A percentile compares a stretch with the other conserved stretches of the same genome.
Conservation (phyloP, 176 grass and related monocot species). For the Elymus sibiricus region DNA sequence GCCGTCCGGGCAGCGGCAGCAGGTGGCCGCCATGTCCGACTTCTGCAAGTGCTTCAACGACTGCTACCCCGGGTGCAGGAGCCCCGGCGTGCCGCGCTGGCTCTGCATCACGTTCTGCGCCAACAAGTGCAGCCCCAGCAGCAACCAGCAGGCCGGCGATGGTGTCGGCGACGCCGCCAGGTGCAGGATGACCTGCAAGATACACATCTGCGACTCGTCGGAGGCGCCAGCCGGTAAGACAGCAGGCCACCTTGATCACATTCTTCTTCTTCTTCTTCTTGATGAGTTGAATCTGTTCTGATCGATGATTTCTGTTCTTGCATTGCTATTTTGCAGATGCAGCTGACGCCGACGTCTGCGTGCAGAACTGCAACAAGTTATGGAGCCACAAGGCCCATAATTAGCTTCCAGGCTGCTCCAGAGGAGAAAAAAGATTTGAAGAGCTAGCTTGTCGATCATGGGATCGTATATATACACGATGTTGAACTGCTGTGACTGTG, state of each 20-base stretch:
- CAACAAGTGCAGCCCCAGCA: neutral
- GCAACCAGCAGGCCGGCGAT: neutral
- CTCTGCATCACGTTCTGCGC: neutral
- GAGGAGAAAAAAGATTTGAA: too few relatives aligned
- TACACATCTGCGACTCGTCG: too few relatives aligned
- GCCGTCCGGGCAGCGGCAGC: neutral
- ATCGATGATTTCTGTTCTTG: neutral
- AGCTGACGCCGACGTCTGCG: neutral
- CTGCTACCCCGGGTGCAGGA: neutral
- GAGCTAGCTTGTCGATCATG: too few relatives aligned
- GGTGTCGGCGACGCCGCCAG: neutral
- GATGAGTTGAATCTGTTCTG: neutral
- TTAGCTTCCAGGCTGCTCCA: neutral
- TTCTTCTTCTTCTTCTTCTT: too few relatives aligned
- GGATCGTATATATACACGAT: neutral
- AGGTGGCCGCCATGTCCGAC: neutral
- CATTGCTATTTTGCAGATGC: neutral
- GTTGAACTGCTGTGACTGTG: neutral
- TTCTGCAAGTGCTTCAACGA: neutral
- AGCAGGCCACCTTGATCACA: too few relatives aligned
- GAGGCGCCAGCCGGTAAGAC: too few relatives aligned
- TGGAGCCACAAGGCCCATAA: neutral
- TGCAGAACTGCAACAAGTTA: neutral
- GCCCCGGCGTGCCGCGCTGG: neutral
- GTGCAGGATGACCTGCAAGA: too few relatives aligned